Base-by-base conservation (phyloP, 768 basidiomycete species). In the Xerocomellus intermedius region DNA sequence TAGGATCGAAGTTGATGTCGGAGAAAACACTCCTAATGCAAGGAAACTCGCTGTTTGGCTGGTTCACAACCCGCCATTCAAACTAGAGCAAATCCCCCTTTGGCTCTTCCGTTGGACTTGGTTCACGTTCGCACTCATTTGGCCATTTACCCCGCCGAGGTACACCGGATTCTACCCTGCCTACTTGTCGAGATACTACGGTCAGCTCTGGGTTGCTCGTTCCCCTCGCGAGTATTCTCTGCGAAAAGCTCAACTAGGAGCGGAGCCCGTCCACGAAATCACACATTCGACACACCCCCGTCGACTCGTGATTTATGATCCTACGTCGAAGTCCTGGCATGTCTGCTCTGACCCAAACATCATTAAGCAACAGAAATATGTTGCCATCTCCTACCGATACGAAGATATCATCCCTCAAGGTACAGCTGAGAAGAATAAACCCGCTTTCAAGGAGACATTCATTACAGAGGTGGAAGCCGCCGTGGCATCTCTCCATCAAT, bases 181-280 rank as follows among this genome's bases (percentile, higher is more conserved):
- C 24, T 67, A 68, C 37, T 42, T 60, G 41, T 54, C 63, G 19
- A 59, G 30, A 45, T 66, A 60, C 35, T 36, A 53, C 14, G 57
- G 66, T 3, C 66, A 68, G 1, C 60, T 70, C 17, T 70, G 66
- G 68, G 39, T 26, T 21, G 30, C 66, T 52, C 57, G 57, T 45
- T 63, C 63, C 8, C 56, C 63, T 39, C 52, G 39, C 39, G 68
- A 69, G 17, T 50, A 58, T 43, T 63, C 65, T 44, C 36, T 65
- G 16, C 66, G 63, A 13, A 28, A 1, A 7, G 49, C 26, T 24
- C 22, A 21, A 32, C 9, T 39, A 21, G 61, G 43, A 30, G 39
- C 2, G 21, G 55, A 62, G 36, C 47, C 35, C 17, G 35, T 55
- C 13, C n/a, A 28, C 8, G 32, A 54, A 12, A 41, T 56, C 24